These are phyloP conservation scores for Talaromyces stipitatus DNA, from an alignment of 495 filamentous ascomycete genomes.

Conservation along the genomic window DNA sequence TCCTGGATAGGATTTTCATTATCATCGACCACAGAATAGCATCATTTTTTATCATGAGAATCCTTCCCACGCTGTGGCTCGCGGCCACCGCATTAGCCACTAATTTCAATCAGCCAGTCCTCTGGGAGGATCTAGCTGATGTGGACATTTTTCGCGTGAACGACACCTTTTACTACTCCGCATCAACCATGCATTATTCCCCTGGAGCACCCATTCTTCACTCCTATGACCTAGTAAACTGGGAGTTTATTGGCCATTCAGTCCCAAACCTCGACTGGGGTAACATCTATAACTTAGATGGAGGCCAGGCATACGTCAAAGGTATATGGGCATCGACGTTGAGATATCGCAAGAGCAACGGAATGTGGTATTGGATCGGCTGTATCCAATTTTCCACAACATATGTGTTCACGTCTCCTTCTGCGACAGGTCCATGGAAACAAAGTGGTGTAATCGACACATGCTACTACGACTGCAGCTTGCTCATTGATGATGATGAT, in stretches of 20 bases:
- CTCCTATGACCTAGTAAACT: conserved; percentile 50
- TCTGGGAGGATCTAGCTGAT: conserved; percentile 39
- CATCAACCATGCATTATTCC: conserved; percentile 50
- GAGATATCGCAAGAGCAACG: conserved; percentile 37
- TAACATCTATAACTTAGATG: conserved; percentile 37
- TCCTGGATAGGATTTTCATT: not conserved
- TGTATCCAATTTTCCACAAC: conserved; percentile 40
- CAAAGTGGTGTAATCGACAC: conserved; percentile 19
- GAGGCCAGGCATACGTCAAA: conserved; percentile 39
- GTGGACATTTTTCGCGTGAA: conserved; percentile 36
- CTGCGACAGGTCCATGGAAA: conserved; percentile 32
- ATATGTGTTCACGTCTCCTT: conserved; percentile 42
- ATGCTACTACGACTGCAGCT: conserved; percentile 54
- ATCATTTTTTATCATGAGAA: not conserved
- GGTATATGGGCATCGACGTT: conserved; percentile 51
- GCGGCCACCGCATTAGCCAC: not conserved
- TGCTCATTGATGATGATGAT: conserved; percentile 48
- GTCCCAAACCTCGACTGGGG: conserved; percentile 44
- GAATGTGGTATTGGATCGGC: conserved; percentile 49
- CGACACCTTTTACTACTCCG: conserved; percentile 45
- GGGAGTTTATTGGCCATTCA: conserved; percentile 47
- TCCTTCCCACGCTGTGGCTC: not conserved
- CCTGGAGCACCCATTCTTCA: conserved; percentile 51
- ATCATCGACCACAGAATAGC: not conserved
- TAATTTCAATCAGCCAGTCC: conserved; percentile 30